phyloP scores from a whole-genome alignment of 768 basidiomycete species.

The Trametes gibbosa region DNA sequence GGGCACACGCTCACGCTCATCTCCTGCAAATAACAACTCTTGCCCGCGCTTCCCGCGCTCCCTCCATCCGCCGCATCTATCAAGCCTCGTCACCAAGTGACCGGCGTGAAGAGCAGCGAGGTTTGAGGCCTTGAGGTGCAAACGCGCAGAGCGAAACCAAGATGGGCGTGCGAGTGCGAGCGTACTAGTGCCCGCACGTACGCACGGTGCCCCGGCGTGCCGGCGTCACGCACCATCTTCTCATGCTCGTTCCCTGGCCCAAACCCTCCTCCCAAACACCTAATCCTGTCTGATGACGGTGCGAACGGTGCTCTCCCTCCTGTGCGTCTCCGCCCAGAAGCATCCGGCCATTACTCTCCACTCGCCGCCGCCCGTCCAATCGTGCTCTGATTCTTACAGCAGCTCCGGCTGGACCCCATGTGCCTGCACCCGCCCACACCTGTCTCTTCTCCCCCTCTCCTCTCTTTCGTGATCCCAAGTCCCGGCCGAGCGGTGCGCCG shows the following conservation, averaged over 20 bases:
- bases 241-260: background rate
- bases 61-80: background rate
- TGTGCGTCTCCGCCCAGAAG: background rate
- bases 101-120: background rate
- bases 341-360: background rate
- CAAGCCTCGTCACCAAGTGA: conserved; percentile 2
- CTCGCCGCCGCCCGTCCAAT: too few species aligned
- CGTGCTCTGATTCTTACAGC: too few species aligned
- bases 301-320: background rate
- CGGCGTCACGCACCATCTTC: background rate
- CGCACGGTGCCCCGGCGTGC: background rate
- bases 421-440: background rate
- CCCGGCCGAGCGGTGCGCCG: conserved; percentile 5
- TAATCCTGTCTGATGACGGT: conserved; percentile 1
- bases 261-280: background rate
- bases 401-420: background rate
- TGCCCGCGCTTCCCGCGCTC: background rate
- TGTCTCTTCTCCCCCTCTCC: background rate
- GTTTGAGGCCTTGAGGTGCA: too few species aligned
- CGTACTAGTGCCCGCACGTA: background rate
- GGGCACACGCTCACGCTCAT: background rate
- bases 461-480: background rate
- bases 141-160: too few species aligned
- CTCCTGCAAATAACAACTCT: background rate
- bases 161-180: too few species aligned